Percentiles rank a stretch among this genome's conserved stretches.
Evolutionary conservation across 441 rosid genomes (phyloP).

Genomic region (Pelargonium myrrhifolium): DNA sequence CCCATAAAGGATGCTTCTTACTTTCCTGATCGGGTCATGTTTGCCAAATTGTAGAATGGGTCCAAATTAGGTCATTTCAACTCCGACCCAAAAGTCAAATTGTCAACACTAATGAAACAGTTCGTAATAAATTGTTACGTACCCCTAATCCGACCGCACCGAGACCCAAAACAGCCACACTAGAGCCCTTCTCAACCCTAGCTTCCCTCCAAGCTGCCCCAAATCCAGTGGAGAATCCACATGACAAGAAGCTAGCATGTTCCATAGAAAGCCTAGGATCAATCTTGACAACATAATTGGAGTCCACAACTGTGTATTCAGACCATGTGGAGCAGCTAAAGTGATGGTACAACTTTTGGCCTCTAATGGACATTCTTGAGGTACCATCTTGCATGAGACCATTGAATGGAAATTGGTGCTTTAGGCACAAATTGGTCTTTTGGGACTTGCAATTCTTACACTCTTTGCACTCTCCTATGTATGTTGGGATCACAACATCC

Average conservation of each 20-base stretch:
- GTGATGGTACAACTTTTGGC: neutral
- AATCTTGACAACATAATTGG: constrained; percentile 26
- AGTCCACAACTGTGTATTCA: neutral
- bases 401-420: neutral
- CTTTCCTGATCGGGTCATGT: too few species aligned
- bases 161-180: constrained; percentile 52
- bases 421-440: neutral
- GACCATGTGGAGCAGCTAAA: neutral
- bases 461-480: neutral
- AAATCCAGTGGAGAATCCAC: constrained; percentile 47
- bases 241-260: constrained; percentile 37
- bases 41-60: too few species aligned
- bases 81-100: too few species aligned
- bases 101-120: too few species aligned
- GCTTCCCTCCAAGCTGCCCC: constrained; percentile 64
- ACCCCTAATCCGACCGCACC: constrained; percentile 64
- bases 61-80: too few species aligned
- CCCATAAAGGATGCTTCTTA: too few species aligned
- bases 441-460: neutral
- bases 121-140: constrained; percentile 9
- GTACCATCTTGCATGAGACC: neutral
- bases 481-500: neutral
- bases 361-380: neutral
- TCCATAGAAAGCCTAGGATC: constrained; percentile 17
- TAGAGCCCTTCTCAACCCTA: constrained; percentile 40